phyloP scores from a whole-genome alignment of 2,329 filamentous ascomycete species.

The Cladophialophora bantiana region DNA sequence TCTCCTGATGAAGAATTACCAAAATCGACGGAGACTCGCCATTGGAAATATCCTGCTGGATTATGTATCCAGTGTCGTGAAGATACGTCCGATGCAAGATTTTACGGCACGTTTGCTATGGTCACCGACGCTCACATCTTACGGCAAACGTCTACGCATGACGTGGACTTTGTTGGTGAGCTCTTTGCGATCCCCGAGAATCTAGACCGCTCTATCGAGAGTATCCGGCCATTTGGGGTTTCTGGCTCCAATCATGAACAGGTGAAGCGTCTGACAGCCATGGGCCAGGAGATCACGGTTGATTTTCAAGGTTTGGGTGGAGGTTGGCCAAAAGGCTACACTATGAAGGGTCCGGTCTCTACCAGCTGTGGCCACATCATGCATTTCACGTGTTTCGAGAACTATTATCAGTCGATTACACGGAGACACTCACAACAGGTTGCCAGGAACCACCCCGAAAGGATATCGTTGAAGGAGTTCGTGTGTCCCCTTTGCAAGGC shows the following conservation, averaged over 20 bases:
- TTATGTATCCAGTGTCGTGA: conserved; percentile 98
- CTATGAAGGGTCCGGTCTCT: conserved; percentile 77
- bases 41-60: conserved; percentile 89
- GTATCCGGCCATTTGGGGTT: conserved; percentile 86
- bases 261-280: conserved; percentile 76
- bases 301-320: conserved; percentile 87
- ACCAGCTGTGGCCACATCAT: conserved; percentile 97
- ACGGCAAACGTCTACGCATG: conserved; percentile 82
- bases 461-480: conserved; percentile 80
- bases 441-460: conserved; percentile 90
- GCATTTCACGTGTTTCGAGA: conserved; percentile 95
- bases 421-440: conserved; percentile 91
- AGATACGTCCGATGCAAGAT: conserved; percentile 83
- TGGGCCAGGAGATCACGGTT: conserved; percentile 72
- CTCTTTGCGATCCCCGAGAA: conserved; percentile 77
- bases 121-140: conserved; percentile 85
- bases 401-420: conserved; percentile 83
- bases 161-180: conserved; percentile 84
- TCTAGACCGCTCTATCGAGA: conserved; percentile 83
- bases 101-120: conserved; percentile 93
- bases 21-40: conserved; percentile 68
- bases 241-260: conserved; percentile 82
- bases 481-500: conserved; percentile 97
- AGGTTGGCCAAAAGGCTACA: conserved; percentile 77
- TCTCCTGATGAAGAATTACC: conserved; percentile 61